Evolutionary conservation across 345 rosid species (phyloP).

Genomic region (Syzygium aqueum): DNA sequence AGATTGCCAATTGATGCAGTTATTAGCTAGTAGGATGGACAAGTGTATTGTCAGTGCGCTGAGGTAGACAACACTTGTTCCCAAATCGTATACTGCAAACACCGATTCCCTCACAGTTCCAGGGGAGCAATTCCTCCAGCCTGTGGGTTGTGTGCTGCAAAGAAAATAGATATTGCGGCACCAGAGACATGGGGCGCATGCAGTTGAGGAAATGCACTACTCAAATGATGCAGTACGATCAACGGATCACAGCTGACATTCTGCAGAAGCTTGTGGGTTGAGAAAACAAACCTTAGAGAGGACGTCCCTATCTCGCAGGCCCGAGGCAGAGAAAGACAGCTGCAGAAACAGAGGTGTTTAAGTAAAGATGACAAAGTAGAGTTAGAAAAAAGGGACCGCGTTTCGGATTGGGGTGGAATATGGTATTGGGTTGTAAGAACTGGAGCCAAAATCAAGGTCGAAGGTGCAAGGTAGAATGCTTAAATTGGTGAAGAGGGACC

Average conservation of each 20-base stretch:
- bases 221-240: neutral
- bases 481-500: neutral
- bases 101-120: neutral
- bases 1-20: neutral
- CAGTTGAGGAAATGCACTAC: neutral
- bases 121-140: neutral
- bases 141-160: neutral
- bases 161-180: neutral
- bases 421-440: neutral
- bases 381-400: neutral
- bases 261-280: neutral
- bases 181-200: neutral
- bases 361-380: neutral
- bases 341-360: constrained; percentile 15
- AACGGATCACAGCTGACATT: neutral
- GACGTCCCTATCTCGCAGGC: constrained; percentile 61
- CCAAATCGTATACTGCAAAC: neutral
- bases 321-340: constrained; percentile 79
- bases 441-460: neutral
- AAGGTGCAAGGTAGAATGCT: neutral
- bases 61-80: neutral
- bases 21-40: neutral
- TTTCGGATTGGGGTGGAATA: neutral
- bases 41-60: neutral
- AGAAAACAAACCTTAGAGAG: constrained; percentile 65